phyloP scores from a whole-genome alignment of 768 basidiomycete species.

The Imleria badia region DNA sequence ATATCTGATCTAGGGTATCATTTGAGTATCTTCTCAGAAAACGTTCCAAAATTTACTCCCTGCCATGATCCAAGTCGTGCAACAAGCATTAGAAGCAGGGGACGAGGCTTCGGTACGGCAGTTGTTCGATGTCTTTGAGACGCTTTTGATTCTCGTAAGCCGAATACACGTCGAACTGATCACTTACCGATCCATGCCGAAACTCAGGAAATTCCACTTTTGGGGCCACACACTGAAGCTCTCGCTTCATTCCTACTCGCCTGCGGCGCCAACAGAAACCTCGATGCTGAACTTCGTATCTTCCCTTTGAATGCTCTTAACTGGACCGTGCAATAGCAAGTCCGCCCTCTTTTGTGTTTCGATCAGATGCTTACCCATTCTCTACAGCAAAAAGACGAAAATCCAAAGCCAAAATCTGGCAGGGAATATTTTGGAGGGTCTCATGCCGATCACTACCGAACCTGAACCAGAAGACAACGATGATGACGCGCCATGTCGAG shows the following conservation, averaged over 20 bases:
- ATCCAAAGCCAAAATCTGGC: constrained; percentile 86
- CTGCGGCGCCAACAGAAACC: constrained; percentile 74
- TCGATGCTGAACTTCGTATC: constrained; percentile 79
- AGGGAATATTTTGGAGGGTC: constrained; percentile 79
- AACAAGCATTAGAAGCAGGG: constrained; percentile 72
- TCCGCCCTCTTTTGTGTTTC: not conserved
- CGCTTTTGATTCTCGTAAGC: constrained; percentile 85
- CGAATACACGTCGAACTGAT: not conserved
- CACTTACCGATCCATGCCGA: constrained; percentile 1
- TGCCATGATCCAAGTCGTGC: constrained; percentile 84
- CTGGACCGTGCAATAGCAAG: constrained; percentile 96
- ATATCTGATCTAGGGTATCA: not conserved
- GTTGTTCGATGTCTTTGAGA: constrained; percentile 94
- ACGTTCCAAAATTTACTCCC: constrained; percentile 87
- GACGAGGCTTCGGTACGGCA: constrained; percentile 85
- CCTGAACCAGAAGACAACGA: constrained; percentile 92
- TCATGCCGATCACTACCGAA: constrained; percentile 94
- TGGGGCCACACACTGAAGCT: constrained; percentile 84
- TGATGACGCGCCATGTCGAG: constrained; percentile 89
- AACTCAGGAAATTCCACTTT: constrained; percentile 84
- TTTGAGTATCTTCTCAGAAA: constrained; percentile 47
- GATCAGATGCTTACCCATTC: not conserved
- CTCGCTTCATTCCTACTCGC: constrained; percentile 86
- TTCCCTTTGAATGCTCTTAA: constrained; percentile 91
- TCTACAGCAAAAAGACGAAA: constrained; percentile 88